Evolutionary conservation across 2,329 filamentous ascomycete species (phyloP).

Genomic region (Lachnellula cervina): DNA sequence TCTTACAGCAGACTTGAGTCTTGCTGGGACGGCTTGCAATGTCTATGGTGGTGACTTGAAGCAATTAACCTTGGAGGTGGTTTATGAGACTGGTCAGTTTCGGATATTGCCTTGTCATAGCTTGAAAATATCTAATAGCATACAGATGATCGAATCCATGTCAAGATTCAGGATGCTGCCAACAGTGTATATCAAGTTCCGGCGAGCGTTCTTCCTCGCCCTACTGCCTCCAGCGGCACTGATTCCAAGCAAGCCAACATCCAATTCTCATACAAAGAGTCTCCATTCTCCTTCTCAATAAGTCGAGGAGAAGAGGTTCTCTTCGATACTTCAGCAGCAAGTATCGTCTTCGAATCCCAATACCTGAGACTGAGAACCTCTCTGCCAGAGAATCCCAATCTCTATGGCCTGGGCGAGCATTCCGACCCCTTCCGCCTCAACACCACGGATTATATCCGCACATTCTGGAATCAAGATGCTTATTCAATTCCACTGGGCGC

Average conservation of each 20-base stretch:
- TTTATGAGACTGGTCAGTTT: constrained; percentile 49
- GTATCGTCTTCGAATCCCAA: constrained; percentile 59
- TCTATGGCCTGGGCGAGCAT: constrained; percentile 64
- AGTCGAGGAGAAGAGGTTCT: constrained; percentile 46
- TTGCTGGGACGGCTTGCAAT: constrained; percentile 68
- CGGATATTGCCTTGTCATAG: not conserved
- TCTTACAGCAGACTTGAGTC: constrained; percentile 62
- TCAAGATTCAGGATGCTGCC: constrained; percentile 56
- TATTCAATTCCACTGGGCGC: constrained; percentile 49
- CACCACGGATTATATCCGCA: constrained; percentile 56
- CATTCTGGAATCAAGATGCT: constrained; percentile 57
- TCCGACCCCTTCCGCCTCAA: constrained; percentile 54
- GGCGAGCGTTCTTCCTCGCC: constrained; percentile 50
- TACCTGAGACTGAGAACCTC: constrained; percentile 58
- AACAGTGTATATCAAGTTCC: constrained; percentile 60
- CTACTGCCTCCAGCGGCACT: constrained; percentile 33
- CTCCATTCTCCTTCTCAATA: constrained; percentile 59
- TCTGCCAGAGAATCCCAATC: constrained; percentile 52
- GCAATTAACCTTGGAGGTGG: constrained; percentile 52
- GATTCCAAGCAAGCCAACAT: constrained; percentile 37
- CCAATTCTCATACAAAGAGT: constrained; percentile 46
- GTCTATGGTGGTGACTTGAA: constrained; percentile 71
- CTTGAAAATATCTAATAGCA: not conserved
- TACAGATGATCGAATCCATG: constrained; percentile 54
- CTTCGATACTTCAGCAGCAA: constrained; percentile 55